Conservation (phyloP, 768 basidiomycete genomes). For the Russula dissimulans region DNA sequence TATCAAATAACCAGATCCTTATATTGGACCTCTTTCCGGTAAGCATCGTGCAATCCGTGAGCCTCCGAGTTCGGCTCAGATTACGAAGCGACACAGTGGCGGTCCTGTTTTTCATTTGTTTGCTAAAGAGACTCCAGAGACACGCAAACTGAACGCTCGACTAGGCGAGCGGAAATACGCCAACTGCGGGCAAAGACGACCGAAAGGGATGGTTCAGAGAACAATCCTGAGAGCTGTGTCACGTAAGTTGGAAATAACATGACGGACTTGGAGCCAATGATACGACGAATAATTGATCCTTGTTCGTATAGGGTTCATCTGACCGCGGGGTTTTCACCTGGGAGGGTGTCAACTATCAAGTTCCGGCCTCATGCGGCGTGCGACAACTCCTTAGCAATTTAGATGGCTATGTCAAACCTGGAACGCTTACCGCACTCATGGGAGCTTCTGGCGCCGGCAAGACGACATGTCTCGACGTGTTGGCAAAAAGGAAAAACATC, state of each 20-base stretch:
- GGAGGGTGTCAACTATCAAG: constrained; percentile 68
- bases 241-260: not conserved
- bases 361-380: constrained; percentile 55
- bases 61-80: not conserved
- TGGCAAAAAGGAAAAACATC: constrained; percentile 64
- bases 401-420: constrained; percentile 74
- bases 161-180: constrained; percentile 44
- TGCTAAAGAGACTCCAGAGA: constrained; percentile 47
- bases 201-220: not conserved
- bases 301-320: not conserved
- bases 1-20: constrained; percentile 66
- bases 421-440: constrained; percentile 84
- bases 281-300: not conserved
- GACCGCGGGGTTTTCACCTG: constrained; percentile 64
- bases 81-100: constrained; percentile 13
- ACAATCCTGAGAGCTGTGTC: not conserved
- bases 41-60: constrained; percentile 19
- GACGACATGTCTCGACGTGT: constrained; percentile 68
- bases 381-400: constrained; percentile 64
- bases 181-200: constrained; percentile 21
- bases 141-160: constrained; percentile 42
- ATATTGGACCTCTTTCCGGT: constrained; percentile 59
- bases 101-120: constrained; percentile 36
- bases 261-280: not conserved
- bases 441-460: constrained; percentile 70